Percentiles rank a stretch among this genome's conserved stretches.
Conservation (phyloP, 1,139 yeast species). For the Candida sojae region DNA sequence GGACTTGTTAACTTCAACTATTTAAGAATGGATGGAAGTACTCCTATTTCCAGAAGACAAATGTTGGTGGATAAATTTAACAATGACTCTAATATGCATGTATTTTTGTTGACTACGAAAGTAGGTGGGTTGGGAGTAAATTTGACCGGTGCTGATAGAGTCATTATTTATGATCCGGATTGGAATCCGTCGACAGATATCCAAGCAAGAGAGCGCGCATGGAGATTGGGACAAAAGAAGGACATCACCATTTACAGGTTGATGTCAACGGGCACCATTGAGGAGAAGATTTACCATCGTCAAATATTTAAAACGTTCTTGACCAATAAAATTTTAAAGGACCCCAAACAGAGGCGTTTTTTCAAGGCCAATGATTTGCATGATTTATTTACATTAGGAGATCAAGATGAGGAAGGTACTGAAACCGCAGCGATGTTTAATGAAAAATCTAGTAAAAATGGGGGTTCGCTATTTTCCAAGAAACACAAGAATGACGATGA, state of each 20-base stretch:
- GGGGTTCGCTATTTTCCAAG: conserved; percentile 25
- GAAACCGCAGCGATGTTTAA: conserved; percentile 66
- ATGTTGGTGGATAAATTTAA: conserved; percentile 79
- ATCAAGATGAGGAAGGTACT: conserved; percentile 65
- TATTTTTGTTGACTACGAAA: conserved; percentile 85
- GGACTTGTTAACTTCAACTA: conserved; percentile 39
- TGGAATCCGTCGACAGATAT: conserved; percentile 99
- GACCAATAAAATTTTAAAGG: conserved; percentile 90
- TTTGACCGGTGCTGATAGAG: conserved; percentile 92
- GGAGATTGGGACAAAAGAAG: conserved; percentile 94
- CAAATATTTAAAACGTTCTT: conserved; percentile 94
- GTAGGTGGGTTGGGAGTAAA: conserved; percentile 97
- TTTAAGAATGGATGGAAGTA: conserved; percentile 93
- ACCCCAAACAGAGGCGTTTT: conserved; percentile 91
- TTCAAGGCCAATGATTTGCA: conserved; percentile 91
- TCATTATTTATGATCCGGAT: conserved; percentile 93
- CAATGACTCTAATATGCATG: conserved; percentile 51
- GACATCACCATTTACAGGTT: conserved; percentile 91
- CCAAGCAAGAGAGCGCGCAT: conserved; percentile 95
- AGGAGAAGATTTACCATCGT: conserved; percentile 93
- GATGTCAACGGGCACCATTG: conserved; percentile 95
- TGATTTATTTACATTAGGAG: conserved; percentile 85
- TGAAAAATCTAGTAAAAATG: conserved; percentile 48
- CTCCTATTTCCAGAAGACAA: conserved; percentile 78
- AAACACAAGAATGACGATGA: conserved; percentile 53